Conservation (phyloP, 228 moss, liverwort and hornwort species). For the Sphagnum fallax region DNA sequence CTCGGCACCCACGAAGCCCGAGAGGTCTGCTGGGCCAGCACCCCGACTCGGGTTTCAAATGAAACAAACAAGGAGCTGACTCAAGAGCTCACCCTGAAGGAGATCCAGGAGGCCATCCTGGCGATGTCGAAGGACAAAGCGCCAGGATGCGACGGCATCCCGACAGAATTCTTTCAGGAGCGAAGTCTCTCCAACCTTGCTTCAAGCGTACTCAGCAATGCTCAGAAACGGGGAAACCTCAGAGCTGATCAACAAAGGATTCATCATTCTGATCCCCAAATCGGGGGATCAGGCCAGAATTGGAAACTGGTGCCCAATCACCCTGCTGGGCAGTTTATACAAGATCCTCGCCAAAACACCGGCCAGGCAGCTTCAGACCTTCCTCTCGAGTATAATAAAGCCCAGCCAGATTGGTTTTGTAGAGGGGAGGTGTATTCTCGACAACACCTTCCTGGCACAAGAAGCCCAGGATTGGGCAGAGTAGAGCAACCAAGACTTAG, state of each 20-base stretch:
- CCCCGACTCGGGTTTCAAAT: no score
- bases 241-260: no score
- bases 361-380: background rate
- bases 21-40: no score
- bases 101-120: no score
- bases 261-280: background rate
- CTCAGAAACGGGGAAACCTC: no score
- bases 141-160: background rate
- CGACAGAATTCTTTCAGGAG: background rate
- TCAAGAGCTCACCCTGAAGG: no score
- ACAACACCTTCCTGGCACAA: background rate
- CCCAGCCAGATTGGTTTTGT: background rate
- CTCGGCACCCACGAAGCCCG: background rate
- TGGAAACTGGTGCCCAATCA: background rate
- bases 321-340: background rate
- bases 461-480: slow-evolving; percentile 1
- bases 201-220: no score
- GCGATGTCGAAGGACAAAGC: background rate
- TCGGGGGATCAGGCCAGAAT: background rate
- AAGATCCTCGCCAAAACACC: background rate
- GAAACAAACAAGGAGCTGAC: background rate
- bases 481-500: background rate
- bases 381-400: background rate
- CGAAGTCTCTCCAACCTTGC: no score
- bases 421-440: background rate